These are phyloP conservation scores for Sclerotiophoma versabilis DNA, from an alignment of 2,329 filamentous ascomycete species.

Conservation along the genomic window DNA sequence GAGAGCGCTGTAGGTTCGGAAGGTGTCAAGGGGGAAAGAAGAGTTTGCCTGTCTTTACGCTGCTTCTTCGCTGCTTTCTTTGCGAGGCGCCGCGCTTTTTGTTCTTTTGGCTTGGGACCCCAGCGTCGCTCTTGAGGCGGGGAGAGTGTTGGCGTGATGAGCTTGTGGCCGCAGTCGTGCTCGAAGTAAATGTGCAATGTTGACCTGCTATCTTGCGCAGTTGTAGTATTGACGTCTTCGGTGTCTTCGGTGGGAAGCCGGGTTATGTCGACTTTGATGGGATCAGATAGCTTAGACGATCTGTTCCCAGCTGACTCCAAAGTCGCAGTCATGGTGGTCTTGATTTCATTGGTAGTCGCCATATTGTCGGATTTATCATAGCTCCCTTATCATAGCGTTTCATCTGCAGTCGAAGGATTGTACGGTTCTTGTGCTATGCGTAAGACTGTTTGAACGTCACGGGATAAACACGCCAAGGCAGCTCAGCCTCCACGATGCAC, in stretches of 20 bases:
- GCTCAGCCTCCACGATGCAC: constrained; percentile 25
- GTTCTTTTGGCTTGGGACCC: constrained; percentile 21
- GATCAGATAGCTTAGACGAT: background rate
- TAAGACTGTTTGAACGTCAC: background rate
- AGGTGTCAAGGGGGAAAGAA: no score
- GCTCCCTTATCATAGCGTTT: background rate
- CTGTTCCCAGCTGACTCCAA: background rate
- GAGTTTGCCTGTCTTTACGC: background rate
- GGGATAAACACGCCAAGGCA: constrained; percentile 19
- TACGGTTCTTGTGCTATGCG: background rate
- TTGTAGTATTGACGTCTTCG: background rate
- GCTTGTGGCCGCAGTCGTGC: constrained; percentile 16
- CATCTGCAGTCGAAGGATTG: background rate
- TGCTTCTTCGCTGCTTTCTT: constrained; percentile 18
- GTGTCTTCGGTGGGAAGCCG: background rate
- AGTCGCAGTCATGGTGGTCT: background rate
- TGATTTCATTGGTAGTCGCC: background rate
- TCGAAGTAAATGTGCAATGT: constrained; percentile 36
- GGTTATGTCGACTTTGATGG: background rate
- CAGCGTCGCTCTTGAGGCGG: constrained; percentile 28
- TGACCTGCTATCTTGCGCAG: constrained; percentile 6
- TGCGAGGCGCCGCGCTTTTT: constrained; percentile 17
- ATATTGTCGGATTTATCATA: background rate
- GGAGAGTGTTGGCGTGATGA: constrained; percentile 22
- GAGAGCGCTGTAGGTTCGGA: background rate